Percentiles rank a stretch among this genome's conserved stretches.
phyloP scores from a whole-genome alignment of 306 rosid species.

The Chamaecrista fasciculata region DNA sequence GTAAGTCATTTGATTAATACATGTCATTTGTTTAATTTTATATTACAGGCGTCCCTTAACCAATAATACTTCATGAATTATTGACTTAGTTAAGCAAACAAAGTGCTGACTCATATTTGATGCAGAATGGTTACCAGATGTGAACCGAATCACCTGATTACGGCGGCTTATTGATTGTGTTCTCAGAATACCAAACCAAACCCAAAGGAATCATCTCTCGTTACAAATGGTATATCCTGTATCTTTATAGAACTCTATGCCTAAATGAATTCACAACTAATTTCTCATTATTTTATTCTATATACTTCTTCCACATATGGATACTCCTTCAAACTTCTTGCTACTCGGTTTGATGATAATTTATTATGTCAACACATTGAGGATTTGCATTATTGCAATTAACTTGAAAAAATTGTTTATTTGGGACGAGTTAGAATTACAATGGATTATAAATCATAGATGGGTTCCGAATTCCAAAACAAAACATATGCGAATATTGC shows the following conservation, averaged over 20 bases:
- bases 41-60: background rate
- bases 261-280: background rate
- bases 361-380: background rate
- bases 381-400: background rate
- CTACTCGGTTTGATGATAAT: background rate
- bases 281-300: background rate
- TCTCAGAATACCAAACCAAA: background rate
- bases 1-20: background rate
- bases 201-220: background rate
- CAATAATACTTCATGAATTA: conserved; percentile 4
- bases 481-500: background rate
- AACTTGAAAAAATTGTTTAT: background rate
- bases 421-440: background rate
- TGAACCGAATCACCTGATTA: background rate
- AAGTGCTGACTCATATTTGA: conserved; percentile 16
- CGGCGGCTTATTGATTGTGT: background rate
- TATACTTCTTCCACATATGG: background rate
- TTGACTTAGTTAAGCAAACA: conserved; percentile 36
- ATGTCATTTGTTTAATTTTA: background rate
- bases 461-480: background rate
- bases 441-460: background rate
- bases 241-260: background rate
- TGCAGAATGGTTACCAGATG: background rate
- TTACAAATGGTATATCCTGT: background rate
- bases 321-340: background rate